phyloP scores from a whole-genome alignment of 2,329 filamentous ascomycete species.

The Aureobasidium sp. region DNA sequence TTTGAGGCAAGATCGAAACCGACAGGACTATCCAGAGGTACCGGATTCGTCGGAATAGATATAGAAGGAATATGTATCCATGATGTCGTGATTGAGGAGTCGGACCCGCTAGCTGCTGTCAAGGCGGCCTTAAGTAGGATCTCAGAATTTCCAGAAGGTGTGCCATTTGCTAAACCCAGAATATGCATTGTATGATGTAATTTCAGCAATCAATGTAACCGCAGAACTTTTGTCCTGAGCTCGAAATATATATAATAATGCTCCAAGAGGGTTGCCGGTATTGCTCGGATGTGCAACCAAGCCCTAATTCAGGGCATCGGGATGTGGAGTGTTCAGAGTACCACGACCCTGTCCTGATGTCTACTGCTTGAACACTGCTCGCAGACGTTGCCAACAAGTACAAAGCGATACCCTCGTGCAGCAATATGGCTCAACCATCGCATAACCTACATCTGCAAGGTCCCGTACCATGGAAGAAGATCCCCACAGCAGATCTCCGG shows the following conservation, averaged over 20 bases:
- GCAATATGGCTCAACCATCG: neutral
- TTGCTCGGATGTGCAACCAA: neutral
- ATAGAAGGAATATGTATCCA: conserved; percentile 17
- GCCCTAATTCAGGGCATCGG: conserved; percentile 2
- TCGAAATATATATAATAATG: neutral
- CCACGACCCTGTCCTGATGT: neutral
- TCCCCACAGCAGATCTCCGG: neutral
- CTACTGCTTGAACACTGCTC: neutral
- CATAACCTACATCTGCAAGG: too few relatives aligned
- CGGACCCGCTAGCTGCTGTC: neutral
- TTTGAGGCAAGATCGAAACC: conserved; percentile 2
- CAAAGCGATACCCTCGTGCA: neutral
- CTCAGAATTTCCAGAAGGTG: conserved; percentile 14
- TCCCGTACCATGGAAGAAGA: neutral
- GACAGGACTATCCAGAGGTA: neutral
- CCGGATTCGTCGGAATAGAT: conserved; percentile 13
- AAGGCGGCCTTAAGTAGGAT: conserved; percentile 17
- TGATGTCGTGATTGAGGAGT: conserved; percentile 16
- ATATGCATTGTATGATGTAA: conserved; percentile 14
- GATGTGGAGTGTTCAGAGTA: neutral
- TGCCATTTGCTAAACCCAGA: conserved; percentile 15
- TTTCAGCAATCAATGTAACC: neutral
- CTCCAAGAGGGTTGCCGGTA: neutral
- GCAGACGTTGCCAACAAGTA: neutral
- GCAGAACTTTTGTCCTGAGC: neutral